Evolutionary conservation across 495 filamentous ascomycete genomes (phyloP).

Genomic region (Xylaria castorea): DNA sequence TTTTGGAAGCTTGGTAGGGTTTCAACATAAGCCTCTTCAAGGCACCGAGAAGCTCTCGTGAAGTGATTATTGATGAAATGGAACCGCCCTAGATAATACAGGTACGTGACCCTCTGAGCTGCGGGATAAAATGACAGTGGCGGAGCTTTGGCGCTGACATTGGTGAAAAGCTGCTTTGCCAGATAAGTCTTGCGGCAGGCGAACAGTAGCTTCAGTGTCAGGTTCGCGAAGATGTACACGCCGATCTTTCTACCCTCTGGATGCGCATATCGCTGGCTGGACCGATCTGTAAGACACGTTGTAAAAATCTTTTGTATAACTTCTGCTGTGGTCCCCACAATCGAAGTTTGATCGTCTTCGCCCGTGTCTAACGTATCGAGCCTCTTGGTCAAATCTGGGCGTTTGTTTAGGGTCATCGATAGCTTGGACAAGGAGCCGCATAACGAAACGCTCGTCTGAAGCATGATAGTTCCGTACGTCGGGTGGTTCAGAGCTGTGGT

Average conservation of each 20-base stretch:
- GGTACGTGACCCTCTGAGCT: conserved; percentile 87
- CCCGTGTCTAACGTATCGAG: conserved; percentile 58
- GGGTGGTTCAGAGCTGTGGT: conserved; percentile 81
- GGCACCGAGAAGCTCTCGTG: conserved; percentile 71
- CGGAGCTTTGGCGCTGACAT: conserved; percentile 82
- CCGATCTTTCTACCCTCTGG: conserved; percentile 85
- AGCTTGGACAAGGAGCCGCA: conserved; percentile 77
- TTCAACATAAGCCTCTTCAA: conserved; percentile 82
- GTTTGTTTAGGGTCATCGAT: conserved; percentile 79
- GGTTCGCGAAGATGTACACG: conserved; percentile 89
- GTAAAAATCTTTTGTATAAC: conserved; percentile 90
- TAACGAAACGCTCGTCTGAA: conserved; percentile 78
- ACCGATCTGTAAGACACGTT: conserved; percentile 85
- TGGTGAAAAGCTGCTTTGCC: conserved; percentile 87
- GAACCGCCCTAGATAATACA: conserved; percentile 94
- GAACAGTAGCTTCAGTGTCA: conserved; percentile 88
- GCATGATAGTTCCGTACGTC: conserved; percentile 76
- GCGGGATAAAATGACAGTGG: conserved; percentile 80
- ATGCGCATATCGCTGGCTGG: conserved; percentile 61
- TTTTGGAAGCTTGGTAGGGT: conserved; percentile 69
- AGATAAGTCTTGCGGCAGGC: conserved; percentile 69
- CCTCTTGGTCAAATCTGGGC: conserved; percentile 70
- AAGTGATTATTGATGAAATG: conserved; percentile 83
- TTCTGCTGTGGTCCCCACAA: conserved; percentile 85
- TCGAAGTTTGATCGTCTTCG: conserved; percentile 66